These are phyloP conservation scores for Pouteria campechiana DNA, from an alignment of 179 eudicot genomes.

Conservation along the genomic window DNA sequence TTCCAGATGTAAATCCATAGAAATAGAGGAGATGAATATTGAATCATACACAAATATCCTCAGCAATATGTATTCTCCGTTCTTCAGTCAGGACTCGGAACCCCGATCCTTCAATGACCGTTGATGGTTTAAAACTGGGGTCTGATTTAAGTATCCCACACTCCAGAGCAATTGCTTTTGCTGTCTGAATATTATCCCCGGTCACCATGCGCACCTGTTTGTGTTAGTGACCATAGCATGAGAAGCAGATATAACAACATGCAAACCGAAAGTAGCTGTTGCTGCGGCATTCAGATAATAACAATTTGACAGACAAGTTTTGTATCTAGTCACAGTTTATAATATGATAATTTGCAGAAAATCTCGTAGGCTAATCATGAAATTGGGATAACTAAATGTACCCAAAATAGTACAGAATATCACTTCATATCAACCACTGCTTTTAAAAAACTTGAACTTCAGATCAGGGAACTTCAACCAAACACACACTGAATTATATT, in stretches of 20 bases:
- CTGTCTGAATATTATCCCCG: conserved; percentile 92
- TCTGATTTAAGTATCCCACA: conserved; percentile 74
- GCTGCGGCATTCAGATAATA: background rate
- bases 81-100: conserved; percentile 67
- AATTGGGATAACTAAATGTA: background rate
- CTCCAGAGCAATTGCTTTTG: conserved; percentile 82
- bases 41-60: conserved; percentile 45
- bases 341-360: no score
- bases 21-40: no score
- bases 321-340: no score
- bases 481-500: no score
- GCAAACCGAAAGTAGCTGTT: background rate
- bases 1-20: no score
- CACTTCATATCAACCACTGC: no score
- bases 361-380: background rate
- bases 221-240: background rate
- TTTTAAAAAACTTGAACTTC: no score
- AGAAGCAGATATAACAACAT: background rate
- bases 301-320: background rate
- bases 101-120: conserved; percentile 66
- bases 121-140: conserved; percentile 35
- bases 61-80: conserved; percentile 55
- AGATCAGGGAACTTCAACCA: no score
- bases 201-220: conserved; percentile 95
- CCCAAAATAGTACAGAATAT: no score